Percentiles rank a stretch among this genome's conserved stretches.
Conservation (phyloP, 169 alveolate species). For the Theileria equi region DNA sequence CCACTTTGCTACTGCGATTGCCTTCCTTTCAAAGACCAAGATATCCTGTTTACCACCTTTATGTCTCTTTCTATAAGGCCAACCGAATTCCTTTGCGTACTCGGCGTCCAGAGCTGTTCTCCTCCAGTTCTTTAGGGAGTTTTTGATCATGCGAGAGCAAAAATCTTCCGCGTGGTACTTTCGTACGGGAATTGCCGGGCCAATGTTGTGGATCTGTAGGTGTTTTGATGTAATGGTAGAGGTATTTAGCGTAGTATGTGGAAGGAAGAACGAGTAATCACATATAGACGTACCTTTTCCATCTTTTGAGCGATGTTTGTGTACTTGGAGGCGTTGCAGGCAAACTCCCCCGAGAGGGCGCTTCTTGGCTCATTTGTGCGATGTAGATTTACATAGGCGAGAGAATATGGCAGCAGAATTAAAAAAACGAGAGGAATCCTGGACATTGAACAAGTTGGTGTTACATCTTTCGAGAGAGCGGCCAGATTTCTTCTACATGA, state of each 20-base stretch:
- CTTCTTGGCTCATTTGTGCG: no score
- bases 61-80: slow-evolving; percentile 55
- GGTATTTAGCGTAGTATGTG: not conserved
- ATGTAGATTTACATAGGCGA: no score
- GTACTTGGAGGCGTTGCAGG: not conserved
- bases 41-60: slow-evolving; percentile 50
- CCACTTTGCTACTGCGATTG: slow-evolving; percentile 38
- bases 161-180: slow-evolving; percentile 48
- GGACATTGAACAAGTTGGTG: no score
- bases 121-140: slow-evolving; percentile 42
- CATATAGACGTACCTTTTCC: slow-evolving; percentile 12
- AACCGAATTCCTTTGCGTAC: slow-evolving; percentile 28
- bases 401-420: no score
- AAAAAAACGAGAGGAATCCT: no score
- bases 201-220: slow-evolving; percentile 39
- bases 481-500: no score
- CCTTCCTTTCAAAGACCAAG: slow-evolving; percentile 25
- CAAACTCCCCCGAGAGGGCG: not conserved
- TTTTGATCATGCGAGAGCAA: slow-evolving; percentile 48
- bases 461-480: no score
- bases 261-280: not conserved
- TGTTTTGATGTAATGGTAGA: not conserved
- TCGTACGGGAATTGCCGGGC: slow-evolving; percentile 38
- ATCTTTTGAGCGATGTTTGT: slow-evolving; percentile 15
- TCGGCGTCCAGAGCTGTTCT: slow-evolving; percentile 34